A percentile compares a stretch with the other conserved stretches of the same genome.
Conservation (phyloP, 192 early-diverging fungal species). For the Coemansia sp. region DNA sequence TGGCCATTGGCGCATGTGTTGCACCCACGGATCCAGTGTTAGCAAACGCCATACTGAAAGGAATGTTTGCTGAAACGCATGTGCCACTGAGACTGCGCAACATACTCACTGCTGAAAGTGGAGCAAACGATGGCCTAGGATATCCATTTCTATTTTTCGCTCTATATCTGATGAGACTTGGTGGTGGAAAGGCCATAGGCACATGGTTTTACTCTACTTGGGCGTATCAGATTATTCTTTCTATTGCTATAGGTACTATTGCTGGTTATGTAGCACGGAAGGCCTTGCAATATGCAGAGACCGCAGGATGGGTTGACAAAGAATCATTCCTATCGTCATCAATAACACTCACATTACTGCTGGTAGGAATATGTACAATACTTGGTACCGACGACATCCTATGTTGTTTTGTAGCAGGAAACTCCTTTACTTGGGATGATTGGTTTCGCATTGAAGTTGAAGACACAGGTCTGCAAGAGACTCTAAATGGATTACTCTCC, state of each 20-base stretch:
- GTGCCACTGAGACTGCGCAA: conserved; percentile 75
- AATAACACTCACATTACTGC: conserved; percentile 70
- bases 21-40: conserved; percentile 95
- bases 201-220: conserved; percentile 77
- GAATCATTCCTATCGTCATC: conserved; percentile 80
- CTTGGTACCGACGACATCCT: conserved; percentile 75
- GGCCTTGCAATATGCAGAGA: conserved; percentile 65
- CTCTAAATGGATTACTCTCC: conserved; percentile 85
- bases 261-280: conserved; percentile 71
- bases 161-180: conserved; percentile 62
- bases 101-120: conserved; percentile 76
- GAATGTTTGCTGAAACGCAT: conserved; percentile 88
- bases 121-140: conserved; percentile 85
- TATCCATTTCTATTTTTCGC: conserved; percentile 82
- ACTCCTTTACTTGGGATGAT: conserved; percentile 84
- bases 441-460: conserved; percentile 85
- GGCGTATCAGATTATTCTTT: conserved; percentile 75
- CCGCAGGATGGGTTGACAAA: conserved; percentile 79
- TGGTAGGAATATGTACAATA: conserved; percentile 71
- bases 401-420: conserved; percentile 76
- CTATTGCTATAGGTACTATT: conserved; percentile 66
- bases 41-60: conserved; percentile 92
- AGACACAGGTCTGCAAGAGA: conserved; percentile 85
- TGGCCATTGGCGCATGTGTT: conserved; percentile 79
- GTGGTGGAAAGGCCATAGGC: conserved; percentile 65